Conservation (phyloP, 768 basidiomycete species). For the Inosperma sp. region DNA sequence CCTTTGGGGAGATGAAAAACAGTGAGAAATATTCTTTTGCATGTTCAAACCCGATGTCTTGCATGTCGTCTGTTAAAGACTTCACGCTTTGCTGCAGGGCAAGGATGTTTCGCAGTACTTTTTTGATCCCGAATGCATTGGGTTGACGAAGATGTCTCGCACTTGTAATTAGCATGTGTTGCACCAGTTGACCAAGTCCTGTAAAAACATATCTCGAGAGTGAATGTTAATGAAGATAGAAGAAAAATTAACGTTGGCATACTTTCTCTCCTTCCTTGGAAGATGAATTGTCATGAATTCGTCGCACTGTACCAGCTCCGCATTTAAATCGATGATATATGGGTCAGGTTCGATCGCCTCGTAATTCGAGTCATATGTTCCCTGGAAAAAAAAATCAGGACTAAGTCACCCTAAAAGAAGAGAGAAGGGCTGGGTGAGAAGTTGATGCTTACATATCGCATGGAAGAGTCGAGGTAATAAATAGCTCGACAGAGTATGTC, state of each 20-base stretch:
- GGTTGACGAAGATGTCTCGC: conserved; percentile 65
- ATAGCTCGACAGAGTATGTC: conserved; percentile 84
- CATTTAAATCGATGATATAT: conserved; percentile 80
- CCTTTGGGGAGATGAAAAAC: conserved; percentile 71
- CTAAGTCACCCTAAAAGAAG: not conserved
- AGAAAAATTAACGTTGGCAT: conserved; percentile 23
- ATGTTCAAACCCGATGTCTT: conserved; percentile 65
- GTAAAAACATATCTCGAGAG: conserved; percentile 73
- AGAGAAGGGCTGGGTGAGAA: too few species aligned
- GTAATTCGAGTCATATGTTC: conserved; percentile 75
- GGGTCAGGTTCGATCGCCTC: conserved; percentile 92
- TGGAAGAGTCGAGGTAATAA: conserved; percentile 74
- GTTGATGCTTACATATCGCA: conserved; percentile 60
- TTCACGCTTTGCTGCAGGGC: conserved; percentile 91
- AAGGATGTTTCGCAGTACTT: conserved; percentile 83
- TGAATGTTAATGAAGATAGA: not conserved
- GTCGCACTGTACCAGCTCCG: conserved; percentile 71
- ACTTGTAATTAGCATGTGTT: conserved; percentile 72
- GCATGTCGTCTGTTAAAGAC: conserved; percentile 57
- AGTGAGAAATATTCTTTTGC: conserved; percentile 79
- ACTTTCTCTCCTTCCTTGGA: conserved; percentile 64
- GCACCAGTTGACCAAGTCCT: conserved; percentile 81
- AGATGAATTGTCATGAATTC: conserved; percentile 62
- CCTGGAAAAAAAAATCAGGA: conserved; percentile 41
- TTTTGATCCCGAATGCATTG: conserved; percentile 75